A percentile compares a stretch with the other conserved stretches of the same genome.
phyloP scores from a whole-genome alignment of 495 filamentous ascomycete genomes.

The Lepidopterella palustris region DNA sequence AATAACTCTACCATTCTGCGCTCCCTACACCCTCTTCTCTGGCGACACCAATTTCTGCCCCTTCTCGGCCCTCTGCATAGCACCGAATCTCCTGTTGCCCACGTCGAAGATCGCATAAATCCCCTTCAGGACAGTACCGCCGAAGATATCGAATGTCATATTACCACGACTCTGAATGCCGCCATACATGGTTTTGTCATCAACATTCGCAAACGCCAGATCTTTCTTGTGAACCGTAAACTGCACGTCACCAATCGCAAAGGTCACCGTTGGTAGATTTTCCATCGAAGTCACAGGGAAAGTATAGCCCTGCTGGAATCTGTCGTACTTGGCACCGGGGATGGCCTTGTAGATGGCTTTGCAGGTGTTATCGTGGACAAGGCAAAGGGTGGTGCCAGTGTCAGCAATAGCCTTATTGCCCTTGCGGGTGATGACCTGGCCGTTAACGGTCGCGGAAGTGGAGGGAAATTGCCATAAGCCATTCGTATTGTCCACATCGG shows the following conservation, averaged over 20 bases:
- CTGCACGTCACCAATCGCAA: slow-evolving; percentile 60
- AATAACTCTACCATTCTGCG: no score
- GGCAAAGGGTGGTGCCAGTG: slow-evolving; percentile 68
- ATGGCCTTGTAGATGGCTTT: slow-evolving; percentile 65
- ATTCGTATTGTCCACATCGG: slow-evolving; percentile 58
- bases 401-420: slow-evolving; percentile 74
- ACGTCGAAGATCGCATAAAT: slow-evolving; percentile 63
- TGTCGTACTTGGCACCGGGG: slow-evolving; percentile 59
- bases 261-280: slow-evolving; percentile 58
- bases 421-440: slow-evolving; percentile 48
- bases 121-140: slow-evolving; percentile 68
- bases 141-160: slow-evolving; percentile 65
- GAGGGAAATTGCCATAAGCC: slow-evolving; percentile 71
- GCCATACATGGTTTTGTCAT: slow-evolving; percentile 58
- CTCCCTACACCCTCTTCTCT: slow-evolving; percentile 16
- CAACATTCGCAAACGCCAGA: slow-evolving; percentile 57
- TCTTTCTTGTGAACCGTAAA: slow-evolving; percentile 69
- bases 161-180: slow-evolving; percentile 67
- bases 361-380: slow-evolving; percentile 60
- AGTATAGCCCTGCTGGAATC: slow-evolving; percentile 58
- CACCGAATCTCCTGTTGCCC: slow-evolving; percentile 63
- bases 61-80: slow-evolving; percentile 56
- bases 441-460: slow-evolving; percentile 53
- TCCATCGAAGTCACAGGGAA: slow-evolving; percentile 54
- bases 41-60: slow-evolving; percentile 42